Base-by-base conservation (phyloP, 1,284 basidiomycete species). In the Entoloma clypeatum region DNA sequence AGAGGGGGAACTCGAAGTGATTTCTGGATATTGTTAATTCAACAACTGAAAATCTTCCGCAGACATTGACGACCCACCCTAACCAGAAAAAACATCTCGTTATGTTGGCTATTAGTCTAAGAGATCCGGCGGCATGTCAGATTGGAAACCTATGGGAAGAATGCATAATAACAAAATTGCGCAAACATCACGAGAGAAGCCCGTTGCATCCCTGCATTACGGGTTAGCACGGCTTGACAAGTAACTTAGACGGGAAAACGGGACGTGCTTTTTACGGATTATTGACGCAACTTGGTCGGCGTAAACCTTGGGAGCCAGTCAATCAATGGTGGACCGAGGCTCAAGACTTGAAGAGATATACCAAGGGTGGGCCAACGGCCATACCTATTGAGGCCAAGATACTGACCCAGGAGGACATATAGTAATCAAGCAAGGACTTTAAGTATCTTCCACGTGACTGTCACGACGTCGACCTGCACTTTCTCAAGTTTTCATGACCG, bases 1-100 rank as follows among this genome's bases (percentile, higher is more conserved):
- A 68, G 37, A 92, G 65, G 1, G 89, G 72, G 32, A 77, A 64
- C 65, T 92, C 90, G 59, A 91, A 92, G 31, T 61, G 82, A 38
- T 82, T 72, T 29, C 71, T 74, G 14, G 7, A 13, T 8, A 28
- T 13, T 34, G 34, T 37, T 32, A 39, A 27, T 31, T 29, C 23
- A 23, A 36, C 5, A 31, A n/a, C 11, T 16, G 10, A 26, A 18
- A 10, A 11, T 10, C 17, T 16, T 2, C 7, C 9, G 31, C 10
- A 13, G n/a, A 34, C 9, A 35, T 10, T 23, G 8, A 11, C 25
- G 17, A 39, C 53, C 24, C 39, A 72, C 59, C 88, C 88, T 35
- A 92, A 63, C 89, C 90, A 91, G 65, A 90, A 91, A 69, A 92
- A 91, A 62, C 86, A 89, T 55, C 87, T 71, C 14, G 81, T 82